Conservation (phyloP, 345 rosid species). For the Barbarea vulgaris region DNA sequence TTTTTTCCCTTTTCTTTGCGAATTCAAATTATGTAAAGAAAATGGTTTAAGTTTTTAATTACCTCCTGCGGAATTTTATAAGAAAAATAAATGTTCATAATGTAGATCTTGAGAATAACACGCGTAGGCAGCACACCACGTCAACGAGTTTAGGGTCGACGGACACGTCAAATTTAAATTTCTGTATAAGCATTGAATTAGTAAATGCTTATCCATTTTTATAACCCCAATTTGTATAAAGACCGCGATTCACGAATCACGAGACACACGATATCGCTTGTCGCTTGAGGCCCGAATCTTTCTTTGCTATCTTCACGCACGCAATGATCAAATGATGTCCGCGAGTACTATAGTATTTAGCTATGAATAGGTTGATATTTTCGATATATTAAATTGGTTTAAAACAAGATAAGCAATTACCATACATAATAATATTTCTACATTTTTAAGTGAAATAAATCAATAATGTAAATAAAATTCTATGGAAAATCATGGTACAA, state of each 20-base stretch:
- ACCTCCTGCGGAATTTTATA: not conserved
- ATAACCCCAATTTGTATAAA: not conserved
- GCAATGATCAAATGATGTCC: not conserved
- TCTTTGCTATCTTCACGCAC: not conserved
- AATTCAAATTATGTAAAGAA: not conserved
- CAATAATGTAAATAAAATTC: not conserved
- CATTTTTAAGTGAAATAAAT: not conserved
- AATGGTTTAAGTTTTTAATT: not conserved
- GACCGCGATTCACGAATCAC: not conserved
- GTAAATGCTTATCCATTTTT: constrained; percentile 1
- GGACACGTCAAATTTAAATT: not conserved
- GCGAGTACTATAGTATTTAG: not conserved
- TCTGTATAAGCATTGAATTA: not conserved
- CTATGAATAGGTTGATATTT: not conserved
- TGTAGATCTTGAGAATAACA: not conserved
- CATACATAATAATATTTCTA: not conserved
- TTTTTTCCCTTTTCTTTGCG: not conserved
- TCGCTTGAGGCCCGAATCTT: not conserved
- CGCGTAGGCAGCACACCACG: not conserved
- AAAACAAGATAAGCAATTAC: not conserved
- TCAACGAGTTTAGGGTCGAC: constrained; percentile 21
- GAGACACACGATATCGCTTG: not conserved
- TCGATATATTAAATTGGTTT: not conserved
- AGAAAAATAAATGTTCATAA: not conserved
- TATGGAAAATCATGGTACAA: not conserved